Evolutionary conservation across 495 filamentous ascomycete genomes (phyloP), one percentile per base, ranked within the genome.

Genomic region (Baudoinia panamericana): DNA sequence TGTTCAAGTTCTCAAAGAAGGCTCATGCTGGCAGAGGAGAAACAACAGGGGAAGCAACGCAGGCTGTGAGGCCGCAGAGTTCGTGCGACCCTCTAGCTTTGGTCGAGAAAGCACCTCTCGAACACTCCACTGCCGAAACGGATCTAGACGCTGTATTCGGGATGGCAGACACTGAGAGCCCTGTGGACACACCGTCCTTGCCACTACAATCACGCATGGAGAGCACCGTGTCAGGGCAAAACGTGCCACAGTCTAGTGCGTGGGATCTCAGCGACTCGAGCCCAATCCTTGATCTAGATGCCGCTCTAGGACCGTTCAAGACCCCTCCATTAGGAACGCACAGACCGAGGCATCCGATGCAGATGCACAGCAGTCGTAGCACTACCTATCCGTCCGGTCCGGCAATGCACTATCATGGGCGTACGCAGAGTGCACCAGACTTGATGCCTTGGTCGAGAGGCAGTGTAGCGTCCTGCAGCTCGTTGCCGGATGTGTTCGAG

Each of bases 231-330:
- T 30, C 47, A 3, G 30, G 17, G 12, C 34, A 35, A 17, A 41
- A 18, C 35, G 30, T 25, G n/a, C n/a, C n/a, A n/a, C n/a, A n/a
- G n/a, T n/a, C n/a, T n/a, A n/a, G n/a, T n/a, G n/a, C n/a, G n/a
- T n/a, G n/a, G n/a, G 73, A 78, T 10, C 67, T 72, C 24, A 77
- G 83, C 38, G 48, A 64, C 1, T 65, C 76, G 33, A 85, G 76
- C 50, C 82, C 80, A 4, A 73, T 93, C 43, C 88, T 97, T 38
- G 90, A 97, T 62, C 65, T 97, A 28, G 90, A 97, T 66, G 90
- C 87, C 25, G 90, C 88, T n/a, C 65, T 97, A 9, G 84, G 84
- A 2, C 86, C 90, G 0, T 93, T 93, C 62, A 86, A 90, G 53
- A 88, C 83, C 1, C 84, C 84, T 3, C 63, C 42, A 23, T 28